Conservation (phyloP, 1,284 basidiomycete genomes). For the Ganoderma boninense region DNA sequence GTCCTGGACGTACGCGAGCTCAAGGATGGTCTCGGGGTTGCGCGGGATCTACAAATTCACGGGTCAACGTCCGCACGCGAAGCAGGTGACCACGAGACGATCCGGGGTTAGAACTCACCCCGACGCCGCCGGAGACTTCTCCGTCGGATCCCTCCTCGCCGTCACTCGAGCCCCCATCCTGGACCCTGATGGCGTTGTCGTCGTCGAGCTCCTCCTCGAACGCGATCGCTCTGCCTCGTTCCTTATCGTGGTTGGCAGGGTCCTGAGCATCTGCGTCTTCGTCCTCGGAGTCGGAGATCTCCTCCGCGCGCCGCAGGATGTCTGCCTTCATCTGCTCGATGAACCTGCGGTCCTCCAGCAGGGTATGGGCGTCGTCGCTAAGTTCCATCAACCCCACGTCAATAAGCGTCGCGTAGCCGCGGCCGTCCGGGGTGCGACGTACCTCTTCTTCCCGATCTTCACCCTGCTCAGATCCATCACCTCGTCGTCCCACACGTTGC, state of each 20-base stretch:
- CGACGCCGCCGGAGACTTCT: slow-evolving; percentile 44
- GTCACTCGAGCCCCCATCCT: slow-evolving; percentile 69
- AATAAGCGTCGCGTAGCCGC: slow-evolving; percentile 9
- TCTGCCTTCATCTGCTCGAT: slow-evolving; percentile 82
- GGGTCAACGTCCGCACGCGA: neutral
- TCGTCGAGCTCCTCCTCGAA: slow-evolving; percentile 61
- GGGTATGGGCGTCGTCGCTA: slow-evolving; percentile 54
- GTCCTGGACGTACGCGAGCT: slow-evolving; percentile 79
- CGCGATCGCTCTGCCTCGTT: slow-evolving; percentile 42
- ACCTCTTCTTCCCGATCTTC: slow-evolving; percentile 77
- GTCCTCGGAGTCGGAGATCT: slow-evolving; percentile 71
- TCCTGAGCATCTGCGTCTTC: slow-evolving; percentile 52
- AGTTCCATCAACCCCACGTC: slow-evolving; percentile 20
- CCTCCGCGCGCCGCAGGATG: slow-evolving; percentile 80
- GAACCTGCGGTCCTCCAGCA: slow-evolving; percentile 65
- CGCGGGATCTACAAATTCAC: slow-evolving; percentile 32
- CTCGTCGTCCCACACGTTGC: slow-evolving; percentile 80
- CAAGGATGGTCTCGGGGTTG: slow-evolving; percentile 70
- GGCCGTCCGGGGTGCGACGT: slow-evolving; percentile 28
- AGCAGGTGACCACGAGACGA: neutral
- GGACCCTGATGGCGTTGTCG: slow-evolving; percentile 54
- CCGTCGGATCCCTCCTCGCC: slow-evolving; percentile 56
- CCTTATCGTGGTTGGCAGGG: slow-evolving; percentile 25
- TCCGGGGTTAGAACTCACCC: slow-evolving; percentile 28
- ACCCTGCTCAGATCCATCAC: slow-evolving; percentile 69